Conservation (phyloP, 768 basidiomycete species). For the Lentinus tigrinus region DNA sequence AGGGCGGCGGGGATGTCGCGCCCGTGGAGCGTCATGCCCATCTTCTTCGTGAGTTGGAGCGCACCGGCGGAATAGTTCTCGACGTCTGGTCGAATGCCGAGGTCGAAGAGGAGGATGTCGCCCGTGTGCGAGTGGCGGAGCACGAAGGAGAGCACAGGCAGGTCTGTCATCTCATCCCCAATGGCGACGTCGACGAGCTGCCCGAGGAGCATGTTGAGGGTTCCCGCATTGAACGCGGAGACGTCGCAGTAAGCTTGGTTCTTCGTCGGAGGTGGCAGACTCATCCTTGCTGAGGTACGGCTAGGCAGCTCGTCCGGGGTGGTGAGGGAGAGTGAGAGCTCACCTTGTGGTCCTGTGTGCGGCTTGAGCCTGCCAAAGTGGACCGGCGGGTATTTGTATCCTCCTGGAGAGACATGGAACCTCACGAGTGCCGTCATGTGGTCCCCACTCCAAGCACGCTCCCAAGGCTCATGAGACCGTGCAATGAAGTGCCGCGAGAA, state of each 20-base stretch:
- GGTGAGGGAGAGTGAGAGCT: too few species aligned
- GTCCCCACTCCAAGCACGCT: too few species aligned
- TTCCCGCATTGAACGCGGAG: conserved; percentile 55
- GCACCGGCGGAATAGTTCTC: conserved; percentile 35
- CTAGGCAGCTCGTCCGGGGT: too few species aligned
- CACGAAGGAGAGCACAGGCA: conserved; percentile 53
- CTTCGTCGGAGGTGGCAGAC: conserved; percentile 37
- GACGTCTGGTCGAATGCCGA: conserved; percentile 50
- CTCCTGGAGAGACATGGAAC: too few species aligned
- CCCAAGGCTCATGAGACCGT: too few species aligned
- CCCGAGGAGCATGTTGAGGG: conserved; percentile 37
- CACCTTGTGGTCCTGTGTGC: too few species aligned
- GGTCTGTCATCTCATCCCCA: conserved; percentile 26
- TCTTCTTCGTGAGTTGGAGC: conserved; percentile 8
- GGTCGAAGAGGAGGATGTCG: conserved; percentile 45
- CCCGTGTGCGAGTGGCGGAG: conserved; percentile 41
- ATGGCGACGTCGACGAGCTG: conserved; percentile 32
- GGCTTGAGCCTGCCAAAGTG: too few species aligned
- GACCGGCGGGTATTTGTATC: too few species aligned
- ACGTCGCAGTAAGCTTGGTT: conserved; percentile 52
- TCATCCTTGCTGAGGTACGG: too few species aligned
- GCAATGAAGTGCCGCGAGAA: too few species aligned
- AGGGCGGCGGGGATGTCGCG: conserved; percentile 45
- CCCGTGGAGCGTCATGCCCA: conserved; percentile 2
- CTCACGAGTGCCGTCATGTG: too few species aligned